These are phyloP conservation scores for Zoysia japonica DNA, from an alignment of 176 grass and related monocot species.

Conservation along the genomic window DNA sequence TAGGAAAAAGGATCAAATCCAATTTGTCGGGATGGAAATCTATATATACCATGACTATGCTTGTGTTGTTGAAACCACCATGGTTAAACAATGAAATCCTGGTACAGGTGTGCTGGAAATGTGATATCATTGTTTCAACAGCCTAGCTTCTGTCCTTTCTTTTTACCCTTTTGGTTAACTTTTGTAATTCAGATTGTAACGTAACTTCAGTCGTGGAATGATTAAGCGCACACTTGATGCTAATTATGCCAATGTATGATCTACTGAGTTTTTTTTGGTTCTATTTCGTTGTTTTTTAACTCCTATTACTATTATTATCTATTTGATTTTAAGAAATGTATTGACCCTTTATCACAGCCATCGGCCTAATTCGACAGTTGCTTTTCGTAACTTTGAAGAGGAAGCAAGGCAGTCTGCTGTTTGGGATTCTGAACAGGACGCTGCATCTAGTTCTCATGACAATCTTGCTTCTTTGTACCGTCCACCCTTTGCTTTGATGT, in stretches of 20 bases:
- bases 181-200: too few species aligned
- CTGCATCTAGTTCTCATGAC: constrained; percentile 49
- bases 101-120: too few species aligned
- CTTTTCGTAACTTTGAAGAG: constrained; percentile 91
- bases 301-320: neutral
- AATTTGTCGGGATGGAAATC: neutral
- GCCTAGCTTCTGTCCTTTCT: too few species aligned
- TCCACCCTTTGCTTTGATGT: constrained; percentile 88
- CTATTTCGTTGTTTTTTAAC: neutral
- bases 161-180: too few species aligned
- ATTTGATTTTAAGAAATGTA: neutral
- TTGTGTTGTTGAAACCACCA: too few species aligned
- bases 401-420: constrained; percentile 83
- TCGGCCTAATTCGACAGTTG: constrained; percentile 50
- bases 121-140: too few species aligned
- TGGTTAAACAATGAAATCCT: too few species aligned
- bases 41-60: too few species aligned
- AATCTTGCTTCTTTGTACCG: constrained; percentile 93
- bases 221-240: too few species aligned
- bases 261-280: neutral
- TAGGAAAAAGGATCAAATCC: neutral
- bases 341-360: constrained; percentile 40
- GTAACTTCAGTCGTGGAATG: too few species aligned
- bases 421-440: constrained; percentile 73
- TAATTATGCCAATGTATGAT: too few species aligned